Evolutionary conservation across 371 early-diverging fungal genomes (phyloP), one percentile per base, ranked within the genome.

Genomic region (Saksenaea oblongispora): DNA sequence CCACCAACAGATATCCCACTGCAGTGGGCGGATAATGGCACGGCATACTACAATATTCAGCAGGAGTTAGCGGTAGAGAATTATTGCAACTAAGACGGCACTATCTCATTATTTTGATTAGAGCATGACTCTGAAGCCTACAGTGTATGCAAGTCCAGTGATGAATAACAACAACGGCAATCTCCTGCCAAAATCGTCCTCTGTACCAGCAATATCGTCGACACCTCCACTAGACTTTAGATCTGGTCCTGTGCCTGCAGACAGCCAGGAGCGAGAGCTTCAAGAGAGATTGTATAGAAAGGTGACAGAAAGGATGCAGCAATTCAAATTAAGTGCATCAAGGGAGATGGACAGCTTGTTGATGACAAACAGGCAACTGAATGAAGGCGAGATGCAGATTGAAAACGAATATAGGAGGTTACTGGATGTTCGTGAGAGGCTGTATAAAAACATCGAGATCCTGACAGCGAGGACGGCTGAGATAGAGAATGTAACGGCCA

Each of bases 371-470:
- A 71, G 80, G 63, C 81, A 87, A 54, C 78, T 93, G 24, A 84
- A 84, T 61, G 89, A 88, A 41, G 88, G 91, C 13, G 90, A 88
- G 54, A 71, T 75, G 10, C 80, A 83, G 7, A 83, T 92, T 17
- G 74, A 75, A 13, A 78, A 87, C 26, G 85, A 88, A 54, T 70
- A 79, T n/a, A 70, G 80, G 27, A 74, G 80, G 69, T 70, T 87
- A 39, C 61, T 59, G 15, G 87, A 84, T 44, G 72, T 81, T 24
- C 73, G 81, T 67, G 72, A 84, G 14, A 80, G 86, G 54, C 71
- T 91, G 41, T 63, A 79, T 34, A 69, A 71, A 31, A 93, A 92
- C 65, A 82, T 86, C 17, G 74, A 82, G 17, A 72, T 91, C 1
- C 72, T 92, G 39, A 80, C 83, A 62, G 66, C 80, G 18, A 71